phyloP scores from a whole-genome alignment of 139 green algal genomes.

The Desmodesmus armatus region DNA sequence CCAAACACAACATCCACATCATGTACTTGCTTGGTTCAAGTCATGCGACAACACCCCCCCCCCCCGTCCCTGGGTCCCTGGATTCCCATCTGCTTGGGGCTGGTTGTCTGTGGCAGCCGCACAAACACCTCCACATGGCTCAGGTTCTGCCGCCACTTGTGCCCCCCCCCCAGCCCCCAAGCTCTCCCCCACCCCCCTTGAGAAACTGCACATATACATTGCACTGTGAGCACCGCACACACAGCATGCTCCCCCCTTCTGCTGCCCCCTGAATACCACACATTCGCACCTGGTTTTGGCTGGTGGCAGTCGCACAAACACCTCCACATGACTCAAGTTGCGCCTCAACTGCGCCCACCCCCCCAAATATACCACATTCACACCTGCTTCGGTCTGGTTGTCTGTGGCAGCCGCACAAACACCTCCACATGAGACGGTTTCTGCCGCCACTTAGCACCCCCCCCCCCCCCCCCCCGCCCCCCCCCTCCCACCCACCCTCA shows the following conservation, averaged over 20 bases:
- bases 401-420: slow-evolving; percentile 68
- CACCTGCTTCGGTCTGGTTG: slow-evolving; percentile 15
- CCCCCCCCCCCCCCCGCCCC: too few species aligned
- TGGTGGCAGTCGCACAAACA: slow-evolving; percentile 73
- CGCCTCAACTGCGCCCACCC: too few species aligned
- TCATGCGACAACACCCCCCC: not conserved
- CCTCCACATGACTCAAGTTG: slow-evolving; percentile 83
- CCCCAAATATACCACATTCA: too few species aligned
- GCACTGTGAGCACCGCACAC: too few species aligned
- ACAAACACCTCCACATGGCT: slow-evolving; percentile 83
- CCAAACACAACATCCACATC: too few species aligned
- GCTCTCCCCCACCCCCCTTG: not conserved
- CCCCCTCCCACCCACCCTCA: too few species aligned
- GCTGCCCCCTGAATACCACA: too few species aligned
- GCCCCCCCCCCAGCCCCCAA: slow-evolving; percentile 37
- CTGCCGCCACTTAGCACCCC: slow-evolving; percentile 94
- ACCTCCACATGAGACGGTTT: slow-evolving; percentile 85
- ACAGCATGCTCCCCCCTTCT: too few species aligned
- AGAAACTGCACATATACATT: too few species aligned
- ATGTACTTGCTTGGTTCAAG: too few species aligned
- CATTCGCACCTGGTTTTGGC: too few species aligned
- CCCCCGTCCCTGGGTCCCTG: not conserved
- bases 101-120: slow-evolving; percentile 54
- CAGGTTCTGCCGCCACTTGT: slow-evolving; percentile 92
- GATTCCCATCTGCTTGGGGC: slow-evolving; percentile 12